Conservation (phyloP, 768 basidiomycete species). For the Serendipita indica region DNA sequence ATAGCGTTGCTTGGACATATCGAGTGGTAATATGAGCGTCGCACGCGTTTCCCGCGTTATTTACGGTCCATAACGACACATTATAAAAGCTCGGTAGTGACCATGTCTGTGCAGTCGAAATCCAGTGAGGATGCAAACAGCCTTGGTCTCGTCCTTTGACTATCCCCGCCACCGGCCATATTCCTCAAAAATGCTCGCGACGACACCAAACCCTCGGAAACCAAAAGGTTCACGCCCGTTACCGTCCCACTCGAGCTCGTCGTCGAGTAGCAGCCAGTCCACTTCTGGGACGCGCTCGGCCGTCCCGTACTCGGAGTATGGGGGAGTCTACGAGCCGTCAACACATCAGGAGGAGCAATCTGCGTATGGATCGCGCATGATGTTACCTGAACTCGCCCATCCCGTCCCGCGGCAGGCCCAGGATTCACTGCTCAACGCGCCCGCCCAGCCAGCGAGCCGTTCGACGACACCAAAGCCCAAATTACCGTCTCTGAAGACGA, state of each 20-base stretch:
- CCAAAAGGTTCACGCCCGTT: not conserved
- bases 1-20: not conserved
- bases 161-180: not conserved
- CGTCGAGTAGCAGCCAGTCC: not conserved
- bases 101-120: no score
- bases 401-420: not conserved
- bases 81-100: no score
- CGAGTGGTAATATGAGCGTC: not conserved
- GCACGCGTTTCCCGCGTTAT: not conserved
- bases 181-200: constrained; percentile 1
- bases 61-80: not conserved
- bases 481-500: not conserved
- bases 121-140: no score
- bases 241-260: constrained; percentile 3
- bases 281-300: constrained; percentile 6
- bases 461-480: constrained; percentile 8
- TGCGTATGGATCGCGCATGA: no score
- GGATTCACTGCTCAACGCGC: not conserved
- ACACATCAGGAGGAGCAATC: not conserved
- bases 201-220: not conserved
- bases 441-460: not conserved
- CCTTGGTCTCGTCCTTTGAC: no score
- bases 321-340: constrained; percentile 4
- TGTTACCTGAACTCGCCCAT: not conserved
- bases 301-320: constrained; percentile 5